These are phyloP conservation scores for Aspergillus homomorphus DNA, from an alignment of 495 filamentous ascomycete species.

Conservation along the genomic window DNA sequence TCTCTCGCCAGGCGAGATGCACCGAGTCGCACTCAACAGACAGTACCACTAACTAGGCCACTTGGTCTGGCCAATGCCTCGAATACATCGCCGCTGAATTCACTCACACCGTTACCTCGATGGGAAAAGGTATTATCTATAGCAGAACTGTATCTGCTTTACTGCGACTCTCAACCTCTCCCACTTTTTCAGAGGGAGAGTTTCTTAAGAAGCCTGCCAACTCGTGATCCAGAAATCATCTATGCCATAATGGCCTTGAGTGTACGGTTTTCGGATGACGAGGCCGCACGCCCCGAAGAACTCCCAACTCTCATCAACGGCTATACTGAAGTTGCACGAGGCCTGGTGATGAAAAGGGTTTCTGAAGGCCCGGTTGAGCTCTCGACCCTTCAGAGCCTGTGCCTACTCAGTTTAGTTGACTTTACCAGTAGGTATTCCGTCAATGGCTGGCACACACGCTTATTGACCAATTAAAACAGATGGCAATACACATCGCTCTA, in stretches of 20 bases:
- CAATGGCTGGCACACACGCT: not conserved
- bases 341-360: constrained; percentile 40
- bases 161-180: constrained; percentile 47
- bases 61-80: not conserved
- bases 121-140: constrained; percentile 41
- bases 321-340: constrained; percentile 44
- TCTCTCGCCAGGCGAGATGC: constrained; percentile 7
- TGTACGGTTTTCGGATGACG: constrained; percentile 32
- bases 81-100: constrained; percentile 9
- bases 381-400: constrained; percentile 46
- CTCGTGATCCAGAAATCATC: constrained; percentile 40
- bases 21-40: constrained; percentile 13
- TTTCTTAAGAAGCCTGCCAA: constrained; percentile 34
- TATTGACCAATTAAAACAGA: constrained; percentile 24
- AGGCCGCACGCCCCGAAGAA: constrained; percentile 14
- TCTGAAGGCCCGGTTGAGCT: constrained; percentile 46
- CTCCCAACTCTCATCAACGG: constrained; percentile 23
- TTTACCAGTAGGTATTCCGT: constrained; percentile 37
- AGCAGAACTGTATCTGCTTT: constrained; percentile 40
- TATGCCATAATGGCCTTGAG: constrained; percentile 41
- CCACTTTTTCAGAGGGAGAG: constrained; percentile 40
- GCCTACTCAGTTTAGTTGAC: constrained; percentile 45
- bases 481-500: constrained; percentile 47
- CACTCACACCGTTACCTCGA: constrained; percentile 27
- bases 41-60: constrained; percentile 5